Evolutionary conservation across 331 rosid species (phyloP).

Genomic region (Dryas integrifolia): DNA sequence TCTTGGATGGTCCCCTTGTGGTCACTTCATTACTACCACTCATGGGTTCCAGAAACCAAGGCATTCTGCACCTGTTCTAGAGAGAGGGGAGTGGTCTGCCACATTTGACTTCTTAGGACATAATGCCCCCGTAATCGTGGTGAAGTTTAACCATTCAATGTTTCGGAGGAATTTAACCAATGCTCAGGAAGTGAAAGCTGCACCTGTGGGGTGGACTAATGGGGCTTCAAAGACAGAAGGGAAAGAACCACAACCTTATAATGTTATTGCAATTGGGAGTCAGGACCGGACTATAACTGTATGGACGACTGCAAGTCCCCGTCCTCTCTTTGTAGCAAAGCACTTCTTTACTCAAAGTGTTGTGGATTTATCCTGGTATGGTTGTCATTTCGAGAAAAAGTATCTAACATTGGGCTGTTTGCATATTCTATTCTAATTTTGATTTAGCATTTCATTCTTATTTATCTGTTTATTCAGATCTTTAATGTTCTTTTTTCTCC

Average conservation of each 20-base stretch:
- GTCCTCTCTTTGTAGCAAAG: slow-evolving; percentile 97
- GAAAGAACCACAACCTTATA: slow-evolving; percentile 82
- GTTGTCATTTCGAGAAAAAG: slow-evolving; percentile 4
- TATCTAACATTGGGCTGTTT: background rate
- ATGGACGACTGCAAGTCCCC: slow-evolving; percentile 98
- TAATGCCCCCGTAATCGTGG: slow-evolving; percentile 95
- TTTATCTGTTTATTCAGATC: slow-evolving; percentile 15
- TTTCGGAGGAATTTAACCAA: slow-evolving; percentile 62
- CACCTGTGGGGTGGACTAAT: slow-evolving; percentile 80
- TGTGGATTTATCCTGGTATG: slow-evolving; percentile 96
- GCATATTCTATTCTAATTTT: background rate
- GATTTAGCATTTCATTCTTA: background rate
- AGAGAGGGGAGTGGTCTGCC: slow-evolving; percentile 99
- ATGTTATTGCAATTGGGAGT: slow-evolving; percentile 97
- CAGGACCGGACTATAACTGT: slow-evolving; percentile 97
- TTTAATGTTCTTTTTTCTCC: slow-evolving; percentile 16
- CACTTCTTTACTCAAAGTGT: slow-evolving; percentile 96
- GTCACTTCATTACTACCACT: slow-evolving; percentile 96
- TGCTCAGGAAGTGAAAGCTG: slow-evolving; percentile 71
- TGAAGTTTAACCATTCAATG: slow-evolving; percentile 96
- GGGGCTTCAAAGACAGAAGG: slow-evolving; percentile 75
- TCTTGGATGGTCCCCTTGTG: slow-evolving; percentile 99
- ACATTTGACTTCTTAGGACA: slow-evolving; percentile 98
- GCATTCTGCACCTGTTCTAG: slow-evolving; percentile 98
- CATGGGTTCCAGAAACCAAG: slow-evolving; percentile 99